A percentile compares a stretch with the other conserved stretches of the same genome.
Conservation (phyloP, 768 basidiomycete species). For the Mycena latifolia region DNA sequence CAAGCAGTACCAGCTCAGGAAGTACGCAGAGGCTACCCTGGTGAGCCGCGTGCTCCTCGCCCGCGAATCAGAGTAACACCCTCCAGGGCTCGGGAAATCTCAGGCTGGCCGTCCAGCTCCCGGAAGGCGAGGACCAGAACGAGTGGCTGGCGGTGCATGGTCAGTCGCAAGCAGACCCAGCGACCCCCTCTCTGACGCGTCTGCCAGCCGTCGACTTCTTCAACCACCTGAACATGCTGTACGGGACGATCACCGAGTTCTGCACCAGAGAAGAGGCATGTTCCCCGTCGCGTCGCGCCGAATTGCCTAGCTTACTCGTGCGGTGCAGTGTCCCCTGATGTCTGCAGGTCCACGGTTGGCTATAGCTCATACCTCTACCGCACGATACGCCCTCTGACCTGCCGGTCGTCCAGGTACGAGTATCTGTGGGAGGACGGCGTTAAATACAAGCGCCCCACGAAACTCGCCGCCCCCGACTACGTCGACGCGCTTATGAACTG, state of each 20-base stretch:
- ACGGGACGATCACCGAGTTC: slow-evolving; percentile 98
- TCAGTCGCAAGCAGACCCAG: slow-evolving; percentile 50
- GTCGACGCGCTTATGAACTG: slow-evolving; percentile 99
- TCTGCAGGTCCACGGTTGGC: slow-evolving; percentile 92
- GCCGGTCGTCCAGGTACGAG: slow-evolving; percentile 76
- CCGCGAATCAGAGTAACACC: slow-evolving; percentile 1
- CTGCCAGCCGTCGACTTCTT: slow-evolving; percentile 96
- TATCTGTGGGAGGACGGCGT: slow-evolving; percentile 95
- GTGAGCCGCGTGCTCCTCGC: slow-evolving; percentile 54
- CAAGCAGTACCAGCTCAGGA: slow-evolving; percentile 97
- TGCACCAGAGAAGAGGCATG: slow-evolving; percentile 93
- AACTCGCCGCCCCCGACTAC: slow-evolving; percentile 95
- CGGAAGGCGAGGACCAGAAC: slow-evolving; percentile 96
- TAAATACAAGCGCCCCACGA: slow-evolving; percentile 91
- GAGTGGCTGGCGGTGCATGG: slow-evolving; percentile 99
- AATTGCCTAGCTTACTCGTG: slow-evolving; percentile 18
- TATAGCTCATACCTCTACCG: slow-evolving; percentile 16
- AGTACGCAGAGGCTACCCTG: slow-evolving; percentile 96
- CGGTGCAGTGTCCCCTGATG: slow-evolving; percentile 90
- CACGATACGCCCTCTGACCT: not conserved
- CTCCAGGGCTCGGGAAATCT: slow-evolving; percentile 94
- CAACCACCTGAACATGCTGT: slow-evolving; percentile 99
- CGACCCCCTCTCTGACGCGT: slow-evolving; percentile 9
- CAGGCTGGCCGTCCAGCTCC: slow-evolving; percentile 90
- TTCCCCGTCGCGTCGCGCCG: slow-evolving; percentile 25